Evolutionary conservation across 805 yeast genomes (phyloP).

Genomic region (Dipodascus albidus): DNA sequence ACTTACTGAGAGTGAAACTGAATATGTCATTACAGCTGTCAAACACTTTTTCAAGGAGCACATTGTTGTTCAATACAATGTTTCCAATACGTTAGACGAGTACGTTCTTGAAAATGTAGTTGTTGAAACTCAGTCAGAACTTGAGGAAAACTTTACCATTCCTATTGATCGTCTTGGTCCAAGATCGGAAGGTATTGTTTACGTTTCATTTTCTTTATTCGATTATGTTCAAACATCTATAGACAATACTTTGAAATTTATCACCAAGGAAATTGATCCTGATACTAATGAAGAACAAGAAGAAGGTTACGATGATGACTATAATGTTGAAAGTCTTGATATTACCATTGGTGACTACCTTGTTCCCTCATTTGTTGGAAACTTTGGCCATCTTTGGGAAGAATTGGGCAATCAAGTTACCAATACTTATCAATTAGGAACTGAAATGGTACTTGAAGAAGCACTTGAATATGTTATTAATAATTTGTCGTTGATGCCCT

Average conservation of each 20-base stretch:
- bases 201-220: conserved; percentile 53
- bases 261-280: conserved; percentile 69
- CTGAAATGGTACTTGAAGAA: conserved; percentile 36
- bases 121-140: conserved; percentile 20
- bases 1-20: conserved; percentile 87
- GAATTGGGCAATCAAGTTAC: conserved; percentile 48
- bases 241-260: conserved; percentile 58
- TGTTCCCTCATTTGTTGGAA: conserved; percentile 63
- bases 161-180: conserved; percentile 68
- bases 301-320: conserved; percentile 89
- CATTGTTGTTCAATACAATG: conserved; percentile 68
- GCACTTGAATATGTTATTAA: conserved; percentile 43
- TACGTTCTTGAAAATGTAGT: conserved; percentile 64
- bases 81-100: conserved; percentile 75
- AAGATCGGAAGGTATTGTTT: conserved; percentile 58
- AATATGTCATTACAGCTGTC: conserved; percentile 74
- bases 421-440: conserved; percentile 56
- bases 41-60: conserved; percentile 73
- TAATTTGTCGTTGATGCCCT: conserved; percentile 53
- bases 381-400: conserved; percentile 64
- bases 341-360: conserved; percentile 74
- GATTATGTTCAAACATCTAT: conserved; percentile 35
- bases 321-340: conserved; percentile 73
- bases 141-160: conserved; percentile 61
- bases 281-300: conserved; percentile 56